phyloP scores from a whole-genome alignment of 202 grass and related monocot species.

The Zizania palustris region DNA sequence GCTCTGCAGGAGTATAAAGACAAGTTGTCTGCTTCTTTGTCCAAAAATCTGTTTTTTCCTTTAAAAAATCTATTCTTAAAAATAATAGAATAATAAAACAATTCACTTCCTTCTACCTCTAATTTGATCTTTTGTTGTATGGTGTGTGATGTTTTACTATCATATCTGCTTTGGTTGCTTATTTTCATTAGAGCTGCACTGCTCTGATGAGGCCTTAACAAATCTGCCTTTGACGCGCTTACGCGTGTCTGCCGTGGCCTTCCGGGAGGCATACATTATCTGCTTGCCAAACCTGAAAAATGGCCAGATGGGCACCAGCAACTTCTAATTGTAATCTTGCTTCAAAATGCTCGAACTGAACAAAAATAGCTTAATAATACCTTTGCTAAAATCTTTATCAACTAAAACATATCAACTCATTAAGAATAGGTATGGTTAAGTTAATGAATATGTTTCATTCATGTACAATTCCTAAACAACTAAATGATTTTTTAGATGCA shows the following conservation, averaged over 20 bases:
- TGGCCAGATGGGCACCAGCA: background rate
- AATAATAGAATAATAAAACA: background rate
- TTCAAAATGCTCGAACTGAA: background rate
- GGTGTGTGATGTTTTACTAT: no score
- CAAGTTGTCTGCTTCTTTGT: no score
- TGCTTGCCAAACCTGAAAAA: constrained; percentile 39
- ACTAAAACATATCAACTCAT: no score
- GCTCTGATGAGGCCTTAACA: constrained; percentile 26
- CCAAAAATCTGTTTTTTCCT: no score
- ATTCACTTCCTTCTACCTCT: background rate
- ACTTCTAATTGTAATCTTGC: background rate
- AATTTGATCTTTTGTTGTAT: no score
- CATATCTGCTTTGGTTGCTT: background rate
- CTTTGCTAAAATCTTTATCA: no score
- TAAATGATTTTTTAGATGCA: background rate
- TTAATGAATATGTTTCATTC: no score
- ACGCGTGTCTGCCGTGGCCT: constrained; percentile 44
- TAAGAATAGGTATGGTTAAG: no score
- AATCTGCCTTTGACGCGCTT: constrained; percentile 49
- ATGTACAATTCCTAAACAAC: background rate
- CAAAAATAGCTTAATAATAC: background rate
- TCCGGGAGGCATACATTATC: constrained; percentile 50
- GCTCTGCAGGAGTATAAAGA: background rate
- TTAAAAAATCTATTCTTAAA: background rate
- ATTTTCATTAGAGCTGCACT: background rate